Evolutionary conservation across 2,329 filamentous ascomycete genomes (phyloP).

Genomic region (Coniochaeta hoffmannii): DNA sequence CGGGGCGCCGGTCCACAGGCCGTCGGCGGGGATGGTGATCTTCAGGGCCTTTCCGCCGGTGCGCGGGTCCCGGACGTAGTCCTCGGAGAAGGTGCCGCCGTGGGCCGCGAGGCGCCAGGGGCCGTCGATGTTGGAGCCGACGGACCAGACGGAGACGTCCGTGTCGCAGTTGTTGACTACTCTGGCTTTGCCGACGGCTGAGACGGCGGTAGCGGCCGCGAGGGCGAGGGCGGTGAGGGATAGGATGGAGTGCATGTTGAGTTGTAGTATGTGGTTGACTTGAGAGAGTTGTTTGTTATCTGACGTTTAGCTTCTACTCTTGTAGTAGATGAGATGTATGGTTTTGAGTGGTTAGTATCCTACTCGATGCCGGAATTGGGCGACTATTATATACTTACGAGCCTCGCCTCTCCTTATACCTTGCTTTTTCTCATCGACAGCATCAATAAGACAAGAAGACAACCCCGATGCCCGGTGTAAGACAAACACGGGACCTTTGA

Average conservation of each 20-base stretch:
- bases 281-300: not conserved
- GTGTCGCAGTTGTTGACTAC: conserved; percentile 29
- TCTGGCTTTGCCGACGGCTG: conserved; percentile 24
- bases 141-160: conserved; percentile 30
- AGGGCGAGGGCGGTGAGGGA: conserved; percentile 15
- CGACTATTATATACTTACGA: not conserved
- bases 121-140: conserved; percentile 21
- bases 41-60: conserved; percentile 32
- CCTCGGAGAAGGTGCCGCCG: conserved; percentile 23
- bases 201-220: conserved; percentile 13
- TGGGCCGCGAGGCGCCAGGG: conserved; percentile 17
- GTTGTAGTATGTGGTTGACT: not conserved
- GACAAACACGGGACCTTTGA: not conserved
- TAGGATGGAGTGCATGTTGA: conserved; percentile 14
- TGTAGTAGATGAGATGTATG: not conserved
- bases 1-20: conserved; percentile 29
- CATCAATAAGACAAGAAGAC: not conserved
- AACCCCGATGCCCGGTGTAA: not conserved
- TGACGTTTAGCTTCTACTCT: not conserved
- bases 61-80: conserved; percentile 24
- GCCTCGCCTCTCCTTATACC: not conserved
- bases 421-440: not conserved
- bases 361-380: not conserved
- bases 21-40: conserved; percentile 24
- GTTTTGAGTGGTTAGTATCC: no score